Conservation (phyloP, 208 protist species). For the Trypanosoma vivax region DNA sequence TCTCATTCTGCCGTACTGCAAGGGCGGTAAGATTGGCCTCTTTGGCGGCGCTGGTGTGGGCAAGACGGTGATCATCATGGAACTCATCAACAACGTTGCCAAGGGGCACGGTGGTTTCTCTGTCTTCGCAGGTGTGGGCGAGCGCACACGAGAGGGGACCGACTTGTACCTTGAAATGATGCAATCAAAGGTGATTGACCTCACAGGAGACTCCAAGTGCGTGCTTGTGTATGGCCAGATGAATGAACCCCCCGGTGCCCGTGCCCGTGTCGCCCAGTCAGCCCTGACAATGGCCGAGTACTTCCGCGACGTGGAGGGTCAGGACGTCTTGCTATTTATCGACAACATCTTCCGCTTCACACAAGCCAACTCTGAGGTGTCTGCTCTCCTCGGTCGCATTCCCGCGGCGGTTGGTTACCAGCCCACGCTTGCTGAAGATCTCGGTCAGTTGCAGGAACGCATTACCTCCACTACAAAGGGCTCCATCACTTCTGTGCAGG, state of each 20-base stretch:
- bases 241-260: slow-evolving; percentile 98
- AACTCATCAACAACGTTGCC: slow-evolving; percentile 99
- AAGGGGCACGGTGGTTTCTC: slow-evolving; percentile 98
- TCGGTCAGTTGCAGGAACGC: slow-evolving; percentile 97
- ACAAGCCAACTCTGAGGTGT: slow-evolving; percentile 98
- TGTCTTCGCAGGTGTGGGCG: slow-evolving; percentile 98
- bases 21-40: slow-evolving; percentile 98
- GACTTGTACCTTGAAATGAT: slow-evolving; percentile 99
- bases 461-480: slow-evolving; percentile 98
- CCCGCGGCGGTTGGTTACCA: slow-evolving; percentile 99
- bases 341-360: slow-evolving; percentile 99
- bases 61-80: slow-evolving; percentile 99
- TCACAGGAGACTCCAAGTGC: slow-evolving; percentile 94
- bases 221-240: slow-evolving; percentile 99
- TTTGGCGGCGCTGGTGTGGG: slow-evolving; percentile 98
- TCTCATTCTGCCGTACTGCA: slow-evolving; percentile 96
- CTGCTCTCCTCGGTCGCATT: slow-evolving; percentile 96
- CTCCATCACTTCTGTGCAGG: slow-evolving; percentile 94
- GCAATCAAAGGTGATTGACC: slow-evolving; percentile 92
- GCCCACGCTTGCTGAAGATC: slow-evolving; percentile 97
- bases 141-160: slow-evolving; percentile 97
- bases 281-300: slow-evolving; percentile 97
- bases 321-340: slow-evolving; percentile 99
- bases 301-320: slow-evolving; percentile 97
- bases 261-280: slow-evolving; percentile 97